phyloP scores from a whole-genome alignment of 352 stramenopile species.

The Phytophthora syringae region DNA sequence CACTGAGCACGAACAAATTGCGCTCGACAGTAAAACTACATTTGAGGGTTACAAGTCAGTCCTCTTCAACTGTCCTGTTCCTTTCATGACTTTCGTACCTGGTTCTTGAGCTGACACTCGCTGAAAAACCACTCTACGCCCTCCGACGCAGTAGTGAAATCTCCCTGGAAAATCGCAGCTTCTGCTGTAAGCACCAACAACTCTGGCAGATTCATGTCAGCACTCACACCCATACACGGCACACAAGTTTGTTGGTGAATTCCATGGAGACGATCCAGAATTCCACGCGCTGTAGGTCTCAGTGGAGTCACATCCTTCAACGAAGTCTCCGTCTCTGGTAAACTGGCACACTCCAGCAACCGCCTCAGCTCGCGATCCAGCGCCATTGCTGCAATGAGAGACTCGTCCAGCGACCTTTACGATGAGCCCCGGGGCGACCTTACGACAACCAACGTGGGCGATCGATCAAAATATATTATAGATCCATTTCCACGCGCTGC shows the following conservation, averaged over 20 bases:
- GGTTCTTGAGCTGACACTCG: slow-evolving; percentile 69
- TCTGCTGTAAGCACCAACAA: slow-evolving; percentile 83
- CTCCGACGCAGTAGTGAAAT: slow-evolving; percentile 64
- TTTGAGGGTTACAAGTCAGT: not conserved
- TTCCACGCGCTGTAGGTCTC: slow-evolving; percentile 38
- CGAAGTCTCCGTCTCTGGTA: slow-evolving; percentile 37
- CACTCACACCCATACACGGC: slow-evolving; percentile 26
- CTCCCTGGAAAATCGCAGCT: slow-evolving; percentile 61
- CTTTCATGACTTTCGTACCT: slow-evolving; percentile 47
- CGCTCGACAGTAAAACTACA: slow-evolving; percentile 88
- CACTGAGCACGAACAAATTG: slow-evolving; percentile 84
- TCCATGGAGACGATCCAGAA: slow-evolving; percentile 44
- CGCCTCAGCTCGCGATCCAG: slow-evolving; percentile 60
- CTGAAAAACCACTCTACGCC: slow-evolving; percentile 79
- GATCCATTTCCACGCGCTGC: slow-evolving; percentile 22
- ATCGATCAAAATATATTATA: slow-evolving; percentile 81
- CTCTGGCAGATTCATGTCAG: slow-evolving; percentile 62
- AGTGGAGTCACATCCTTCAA: slow-evolving; percentile 15
- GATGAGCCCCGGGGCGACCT: slow-evolving; percentile 10
- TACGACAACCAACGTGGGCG: slow-evolving; percentile 18
- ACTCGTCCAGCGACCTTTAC: not conserved
- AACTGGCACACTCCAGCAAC: slow-evolving; percentile 50
- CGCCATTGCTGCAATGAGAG: slow-evolving; percentile 37
- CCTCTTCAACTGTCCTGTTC: too few species aligned
- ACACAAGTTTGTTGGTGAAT: slow-evolving; percentile 48